Conservation (phyloP, 2,329 filamentous ascomycete species). For the Sporothrix mexicana region DNA sequence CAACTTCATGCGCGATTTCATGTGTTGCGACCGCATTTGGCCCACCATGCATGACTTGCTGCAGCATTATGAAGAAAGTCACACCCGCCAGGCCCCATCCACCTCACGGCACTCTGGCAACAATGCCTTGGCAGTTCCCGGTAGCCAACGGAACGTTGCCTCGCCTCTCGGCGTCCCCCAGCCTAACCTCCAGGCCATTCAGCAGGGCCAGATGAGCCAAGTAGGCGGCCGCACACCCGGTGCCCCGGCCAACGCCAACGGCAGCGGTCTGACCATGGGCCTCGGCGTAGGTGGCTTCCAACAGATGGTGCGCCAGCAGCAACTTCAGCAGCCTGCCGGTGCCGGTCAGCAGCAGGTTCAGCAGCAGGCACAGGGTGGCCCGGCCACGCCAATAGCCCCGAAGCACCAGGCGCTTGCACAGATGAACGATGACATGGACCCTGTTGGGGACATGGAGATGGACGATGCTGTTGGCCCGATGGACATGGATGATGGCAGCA, state of each 20-base stretch:
- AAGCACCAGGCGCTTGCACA: slow-evolving; percentile 45
- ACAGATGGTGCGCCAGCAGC: slow-evolving; percentile 54
- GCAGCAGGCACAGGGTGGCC: slow-evolving; percentile 39
- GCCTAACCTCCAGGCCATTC: slow-evolving; percentile 34
- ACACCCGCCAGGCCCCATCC: slow-evolving; percentile 70
- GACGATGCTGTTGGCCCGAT: slow-evolving; percentile 76
- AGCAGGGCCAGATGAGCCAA: slow-evolving; percentile 39
- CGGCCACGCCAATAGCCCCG: slow-evolving; percentile 37
- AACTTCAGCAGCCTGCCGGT: slow-evolving; percentile 52
- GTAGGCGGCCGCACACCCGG: slow-evolving; percentile 39
- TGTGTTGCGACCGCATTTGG: slow-evolving; percentile 88
- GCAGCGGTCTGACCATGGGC: slow-evolving; percentile 35
- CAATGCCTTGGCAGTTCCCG: slow-evolving; percentile 14
- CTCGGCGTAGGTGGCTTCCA: slow-evolving; percentile 45
- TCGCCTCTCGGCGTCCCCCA: slow-evolving; percentile 31
- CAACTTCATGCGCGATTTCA: slow-evolving; percentile 97
- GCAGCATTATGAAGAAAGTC: slow-evolving; percentile 95
- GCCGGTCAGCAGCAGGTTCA: slow-evolving; percentile 42
- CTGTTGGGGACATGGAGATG: slow-evolving; percentile 95
- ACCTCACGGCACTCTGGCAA: slow-evolving; percentile 42
- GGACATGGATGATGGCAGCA: slow-evolving; percentile 60
- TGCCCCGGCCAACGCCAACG: slow-evolving; percentile 29
- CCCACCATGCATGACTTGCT: slow-evolving; percentile 92
- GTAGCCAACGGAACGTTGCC: slow-evolving; percentile 28
- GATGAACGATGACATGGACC: slow-evolving; percentile 74